Base-by-base conservation (phyloP, 768 basidiomycete genomes). In the Boletus tylopilopsis region DNA sequence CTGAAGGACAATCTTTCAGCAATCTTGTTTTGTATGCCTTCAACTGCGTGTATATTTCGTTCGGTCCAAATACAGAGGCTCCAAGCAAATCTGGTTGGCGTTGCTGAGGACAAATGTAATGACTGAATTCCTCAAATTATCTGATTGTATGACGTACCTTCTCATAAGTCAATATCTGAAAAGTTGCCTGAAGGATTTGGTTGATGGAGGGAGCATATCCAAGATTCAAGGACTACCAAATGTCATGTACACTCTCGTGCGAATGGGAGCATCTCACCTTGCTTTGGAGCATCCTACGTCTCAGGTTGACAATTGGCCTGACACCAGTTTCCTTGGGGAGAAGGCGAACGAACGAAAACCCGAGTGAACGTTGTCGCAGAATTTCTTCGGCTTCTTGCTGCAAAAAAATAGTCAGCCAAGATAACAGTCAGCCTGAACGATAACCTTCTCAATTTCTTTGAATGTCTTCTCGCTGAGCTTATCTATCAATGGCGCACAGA, bases 301-400 rank as follows among this genome's bases (percentile, higher is more conserved):
- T 77, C 36, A 98, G 73, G 62, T 99, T 98, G 23, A 96, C 89
- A 52, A 98, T 95, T 0, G 94, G 94, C 25, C 96, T 77, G 3
- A 98, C 91, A 0, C 96, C 96, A 4, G 84, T 90, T 50, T 94
- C 94, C 66, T 98, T 99, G 0, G 96, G 96, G 18, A 99, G 72
- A 7, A 97, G 74, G 2, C 96, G 80, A 15, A 95, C 83, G 55
- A 87, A 90, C 0, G 93, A 91, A 61, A 84, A 92, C 0, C 90
- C 90, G 3, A 96, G 75, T 53, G 71, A 79, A 2, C 92, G 78
- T 55, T 85, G 80, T n/a, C 80, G 76, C 12, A 89, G 68, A 32
- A 91, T 76, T 48, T 81, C 80, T 39, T 77, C 72, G 0, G 82
- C 84, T 51, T 90, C 83, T 21, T 64, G 58, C 86, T 93, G 53